Evolutionary conservation across 2,329 filamentous ascomycete species (phyloP).

Genomic region (Calonectria multiphialidica): DNA sequence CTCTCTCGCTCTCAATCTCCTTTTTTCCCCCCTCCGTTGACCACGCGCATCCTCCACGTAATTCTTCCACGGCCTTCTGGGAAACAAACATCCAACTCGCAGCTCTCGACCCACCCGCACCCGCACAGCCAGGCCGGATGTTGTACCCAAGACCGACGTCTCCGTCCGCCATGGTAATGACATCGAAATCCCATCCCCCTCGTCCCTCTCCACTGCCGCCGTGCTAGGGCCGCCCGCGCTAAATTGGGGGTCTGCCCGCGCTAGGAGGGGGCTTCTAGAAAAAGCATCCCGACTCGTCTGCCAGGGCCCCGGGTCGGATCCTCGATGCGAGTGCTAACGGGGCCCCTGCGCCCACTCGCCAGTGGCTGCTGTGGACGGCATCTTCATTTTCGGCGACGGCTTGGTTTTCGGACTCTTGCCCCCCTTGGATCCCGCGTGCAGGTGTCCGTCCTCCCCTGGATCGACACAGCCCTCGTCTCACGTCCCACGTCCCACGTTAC

Average conservation of each 20-base stretch:
- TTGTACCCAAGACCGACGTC: conserved; percentile 27
- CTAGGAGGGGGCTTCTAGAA: conserved; percentile 46
- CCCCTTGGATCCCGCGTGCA: conserved; percentile 31
- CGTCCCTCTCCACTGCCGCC: conserved; percentile 33
- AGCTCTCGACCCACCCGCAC: conserved; percentile 35
- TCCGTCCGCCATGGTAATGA: conserved; percentile 30
- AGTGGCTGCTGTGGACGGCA: conserved; percentile 21
- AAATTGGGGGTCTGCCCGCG: conserved; percentile 34
- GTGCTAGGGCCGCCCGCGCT: conserved; percentile 33
- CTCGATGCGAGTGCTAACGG: conserved; percentile 33
- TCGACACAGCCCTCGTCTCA: conserved; percentile 15
- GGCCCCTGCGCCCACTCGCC: conserved; percentile 31
- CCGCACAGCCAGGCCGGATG: conserved; percentile 33
- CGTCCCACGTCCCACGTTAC: background rate
- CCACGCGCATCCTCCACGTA: conserved; percentile 21
- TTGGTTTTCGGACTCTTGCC: conserved; percentile 6
- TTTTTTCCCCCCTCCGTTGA: conserved; percentile 20
- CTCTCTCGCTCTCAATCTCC: conserved; percentile 1
- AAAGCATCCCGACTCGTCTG: conserved; percentile 39
- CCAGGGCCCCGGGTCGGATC: conserved; percentile 41
- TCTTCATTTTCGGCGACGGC: conserved; percentile 27
- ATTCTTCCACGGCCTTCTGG: conserved; percentile 21
- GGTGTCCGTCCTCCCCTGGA: conserved; percentile 24
- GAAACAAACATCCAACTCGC: conserved; percentile 27
- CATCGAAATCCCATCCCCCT: conserved; percentile 33